Evolutionary conservation across 75 land plant genomes (phyloP), one percentile per base, ranked within the genome.

Genomic region (Cryptomeria japonica): DNA sequence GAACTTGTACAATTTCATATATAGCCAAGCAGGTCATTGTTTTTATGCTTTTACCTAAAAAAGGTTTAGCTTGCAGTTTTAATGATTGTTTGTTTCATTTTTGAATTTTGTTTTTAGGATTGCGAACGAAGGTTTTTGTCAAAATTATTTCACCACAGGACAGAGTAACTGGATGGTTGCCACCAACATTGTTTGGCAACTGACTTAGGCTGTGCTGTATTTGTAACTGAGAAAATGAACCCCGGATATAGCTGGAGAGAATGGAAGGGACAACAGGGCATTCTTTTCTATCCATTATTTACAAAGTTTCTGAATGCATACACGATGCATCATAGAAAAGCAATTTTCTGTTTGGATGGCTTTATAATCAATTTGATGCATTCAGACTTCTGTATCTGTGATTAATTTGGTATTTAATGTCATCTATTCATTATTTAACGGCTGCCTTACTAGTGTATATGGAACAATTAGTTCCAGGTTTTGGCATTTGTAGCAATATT

Each of bases 81-180:
- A 37, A 86, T 25, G 42, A 73, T n/a, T 47, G 19, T 87, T 44
- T 64, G 25, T 22, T 64, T 64, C 70, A 47, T 87, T 44, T 77
- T 86, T 78, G n/a, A n/a, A n/a, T n/a, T n/a, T n/a, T n/a, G n/a
- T 28, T 88, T 44, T 82, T 55, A 97, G 99, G 99, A 97, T 68
- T 97, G 99, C 87, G 98, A 97, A 86, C 93, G 99, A 14, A 92
- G 97, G 91, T 85, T 94, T 53, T 87, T 96, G 84, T 92, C 95
- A 37, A 97, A 97, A 88, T 73, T 96, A 80, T 96, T 90, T 80
- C 96, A 86, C 75, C 99, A 97, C 86, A 89, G 91, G 76, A 58
- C 49, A 80, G 82, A 39, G 25, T 79, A 79, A 39, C 46, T 41
- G 44, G 46, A 79, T 28, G 9, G 44, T 80, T 22, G 49, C 47